Percentiles rank a stretch among this genome's conserved stretches.
These are phyloP conservation scores for Apiospora hydei DNA, from an alignment of 2,329 filamentous ascomycete genomes.

Conservation along the genomic window DNA sequence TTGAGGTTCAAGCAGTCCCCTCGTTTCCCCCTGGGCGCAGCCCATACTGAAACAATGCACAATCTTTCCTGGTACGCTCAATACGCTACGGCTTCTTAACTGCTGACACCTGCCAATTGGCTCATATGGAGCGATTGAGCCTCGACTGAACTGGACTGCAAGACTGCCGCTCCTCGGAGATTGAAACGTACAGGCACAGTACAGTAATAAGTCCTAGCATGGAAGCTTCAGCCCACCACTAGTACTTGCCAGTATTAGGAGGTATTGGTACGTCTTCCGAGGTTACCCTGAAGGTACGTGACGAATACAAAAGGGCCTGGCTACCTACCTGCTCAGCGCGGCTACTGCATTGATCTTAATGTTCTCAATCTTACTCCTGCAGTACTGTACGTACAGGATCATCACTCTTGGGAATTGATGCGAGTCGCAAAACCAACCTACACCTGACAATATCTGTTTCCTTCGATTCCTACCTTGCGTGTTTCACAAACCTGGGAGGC, in stretches of 20 bases:
- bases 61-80: not conserved
- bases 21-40: not conserved
- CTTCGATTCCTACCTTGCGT: too few relatives aligned
- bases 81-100: not conserved
- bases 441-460: too few relatives aligned
- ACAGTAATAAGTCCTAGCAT: not conserved
- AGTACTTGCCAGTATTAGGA: not conserved
- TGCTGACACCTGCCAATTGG: conserved; percentile 19
- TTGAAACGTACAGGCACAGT: not conserved
- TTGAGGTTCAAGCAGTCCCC: not conserved
- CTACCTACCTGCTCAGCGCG: too few relatives aligned
- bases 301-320: too few relatives aligned
- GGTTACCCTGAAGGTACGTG: too few relatives aligned
- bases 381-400: too few relatives aligned
- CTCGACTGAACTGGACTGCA: not conserved
- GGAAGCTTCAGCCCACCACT: not conserved
- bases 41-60: conserved; percentile 13
- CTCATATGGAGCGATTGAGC: conserved; percentile 9
- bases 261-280: too few relatives aligned
- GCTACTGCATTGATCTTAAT: too few relatives aligned
- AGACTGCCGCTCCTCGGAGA: not conserved
- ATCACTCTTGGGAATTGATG: too few relatives aligned
- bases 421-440: too few relatives aligned
- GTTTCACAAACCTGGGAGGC: too few relatives aligned
- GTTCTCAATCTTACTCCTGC: too few relatives aligned